phyloP scores from a whole-genome alignment of 768 basidiomycete species.

The Chiua virens region DNA sequence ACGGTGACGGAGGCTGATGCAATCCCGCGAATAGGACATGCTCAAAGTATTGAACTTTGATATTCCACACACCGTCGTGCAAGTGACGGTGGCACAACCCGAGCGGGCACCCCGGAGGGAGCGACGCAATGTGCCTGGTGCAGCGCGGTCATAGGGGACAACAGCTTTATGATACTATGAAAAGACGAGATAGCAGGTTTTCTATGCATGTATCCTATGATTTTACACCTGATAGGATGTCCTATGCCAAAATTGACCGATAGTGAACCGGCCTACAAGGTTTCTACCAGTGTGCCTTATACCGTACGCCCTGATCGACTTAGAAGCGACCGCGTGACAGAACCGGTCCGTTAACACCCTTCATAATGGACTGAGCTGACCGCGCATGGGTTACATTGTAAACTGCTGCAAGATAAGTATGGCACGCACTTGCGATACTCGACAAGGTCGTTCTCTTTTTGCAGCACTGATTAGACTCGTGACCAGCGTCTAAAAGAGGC shows the following conservation, averaged over 20 bases:
- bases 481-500: too few relatives aligned
- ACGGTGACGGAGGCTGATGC: neutral
- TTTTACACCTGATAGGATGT: neutral
- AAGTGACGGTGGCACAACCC: conserved; percentile 59
- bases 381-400: too few relatives aligned
- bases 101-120: conserved; percentile 76
- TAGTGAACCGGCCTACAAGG: too few relatives aligned
- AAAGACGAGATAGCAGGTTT: neutral
- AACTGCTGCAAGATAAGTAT: too few relatives aligned
- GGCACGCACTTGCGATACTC: too few relatives aligned
- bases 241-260: neutral
- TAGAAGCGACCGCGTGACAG: too few relatives aligned
- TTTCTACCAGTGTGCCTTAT: too few relatives aligned
- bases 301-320: too few relatives aligned
- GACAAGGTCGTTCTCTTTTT: too few relatives aligned
- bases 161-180: neutral
- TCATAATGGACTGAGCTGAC: too few relatives aligned
- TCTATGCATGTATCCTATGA: conserved; percentile 25
- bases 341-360: too few relatives aligned
- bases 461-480: too few relatives aligned
- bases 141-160: conserved; percentile 47
- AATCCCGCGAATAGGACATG: conserved; percentile 59
- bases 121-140: conserved; percentile 80
- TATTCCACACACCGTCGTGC: conserved; percentile 72
- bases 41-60: conserved; percentile 94